Evolutionary conservation across 306 rosid species (phyloP).

Genomic region (Inga leiocalycina): DNA sequence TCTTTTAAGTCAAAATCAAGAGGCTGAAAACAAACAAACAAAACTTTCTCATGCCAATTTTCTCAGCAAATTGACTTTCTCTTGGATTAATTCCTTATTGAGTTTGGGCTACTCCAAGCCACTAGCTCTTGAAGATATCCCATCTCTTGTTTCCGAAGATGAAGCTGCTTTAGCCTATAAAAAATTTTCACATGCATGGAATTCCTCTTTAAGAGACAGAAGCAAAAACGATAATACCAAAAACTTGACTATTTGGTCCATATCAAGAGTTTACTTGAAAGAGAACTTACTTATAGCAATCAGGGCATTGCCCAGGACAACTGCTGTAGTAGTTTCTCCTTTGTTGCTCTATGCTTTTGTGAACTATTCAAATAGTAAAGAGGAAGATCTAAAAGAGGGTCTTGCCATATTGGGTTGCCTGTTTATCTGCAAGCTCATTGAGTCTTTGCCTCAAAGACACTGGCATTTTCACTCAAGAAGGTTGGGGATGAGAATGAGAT

Average conservation of each 20-base stretch:
- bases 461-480: conserved; percentile 67
- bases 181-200: conserved; percentile 59
- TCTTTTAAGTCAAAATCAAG: conserved; percentile 39
- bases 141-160: conserved; percentile 65
- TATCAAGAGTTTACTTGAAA: conserved; percentile 49
- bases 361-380: conserved; percentile 47
- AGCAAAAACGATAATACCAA: conserved; percentile 34
- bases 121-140: conserved; percentile 60
- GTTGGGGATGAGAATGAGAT: conserved; percentile 78
- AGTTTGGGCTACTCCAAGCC: conserved; percentile 59
- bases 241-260: conserved; percentile 56
- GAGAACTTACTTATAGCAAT: conserved; percentile 62
- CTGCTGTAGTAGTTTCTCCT: conserved; percentile 60
- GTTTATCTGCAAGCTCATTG: conserved; percentile 51
- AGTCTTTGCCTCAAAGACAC: conserved; percentile 72
- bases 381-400: conserved; percentile 44
- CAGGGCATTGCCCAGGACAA: conserved; percentile 49
- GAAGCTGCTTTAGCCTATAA: conserved; percentile 53
- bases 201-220: conserved; percentile 37
- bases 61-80: conserved; percentile 57
- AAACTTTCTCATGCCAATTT: conserved; percentile 38
- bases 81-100: conserved; percentile 72
- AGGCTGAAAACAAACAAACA: conserved; percentile 31
- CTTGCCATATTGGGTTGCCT: conserved; percentile 54
- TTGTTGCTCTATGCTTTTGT: conserved; percentile 69